These are phyloP conservation scores for Osmanthus fragrans DNA, from an alignment of 257 asterid genomes.

Conservation along the genomic window DNA sequence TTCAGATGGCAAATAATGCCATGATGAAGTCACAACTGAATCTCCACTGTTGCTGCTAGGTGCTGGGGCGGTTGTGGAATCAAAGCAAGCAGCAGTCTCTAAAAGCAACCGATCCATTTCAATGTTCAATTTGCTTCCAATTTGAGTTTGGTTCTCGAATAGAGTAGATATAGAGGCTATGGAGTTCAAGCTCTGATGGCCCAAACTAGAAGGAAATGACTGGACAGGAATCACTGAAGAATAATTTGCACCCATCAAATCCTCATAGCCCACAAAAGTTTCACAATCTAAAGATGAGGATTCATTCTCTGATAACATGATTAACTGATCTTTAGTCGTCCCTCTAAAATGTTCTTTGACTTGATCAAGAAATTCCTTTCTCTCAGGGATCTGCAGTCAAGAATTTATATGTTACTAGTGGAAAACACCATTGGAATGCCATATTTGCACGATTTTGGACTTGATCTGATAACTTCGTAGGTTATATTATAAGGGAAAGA, in stretches of 20 bases:
- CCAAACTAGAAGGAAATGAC: constrained; percentile 32
- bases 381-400: constrained; percentile 59
- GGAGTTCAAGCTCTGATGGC: constrained; percentile 19
- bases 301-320: constrained; percentile 24
- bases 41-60: constrained; percentile 28
- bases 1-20: constrained; percentile 31
- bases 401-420: background rate
- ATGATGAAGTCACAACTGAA: constrained; percentile 32
- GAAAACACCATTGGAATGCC: background rate
- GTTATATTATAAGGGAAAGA: no score
- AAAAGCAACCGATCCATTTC: constrained; percentile 31
- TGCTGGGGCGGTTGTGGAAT: constrained; percentile 31
- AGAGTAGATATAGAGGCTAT: constrained; percentile 23
- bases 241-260: constrained; percentile 28
- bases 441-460: background rate
- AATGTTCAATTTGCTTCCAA: constrained; percentile 4
- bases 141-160: constrained; percentile 27
- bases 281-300: constrained; percentile 29
- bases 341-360: constrained; percentile 51
- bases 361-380: constrained; percentile 48
- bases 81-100: constrained; percentile 31
- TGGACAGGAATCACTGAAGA: constrained; percentile 32
- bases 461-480: background rate
- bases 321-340: constrained; percentile 28
- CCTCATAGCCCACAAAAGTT: constrained; percentile 26